Evolutionary conservation across 2,329 filamentous ascomycete genomes (phyloP).

Genomic region (Cercospora sp.): DNA sequence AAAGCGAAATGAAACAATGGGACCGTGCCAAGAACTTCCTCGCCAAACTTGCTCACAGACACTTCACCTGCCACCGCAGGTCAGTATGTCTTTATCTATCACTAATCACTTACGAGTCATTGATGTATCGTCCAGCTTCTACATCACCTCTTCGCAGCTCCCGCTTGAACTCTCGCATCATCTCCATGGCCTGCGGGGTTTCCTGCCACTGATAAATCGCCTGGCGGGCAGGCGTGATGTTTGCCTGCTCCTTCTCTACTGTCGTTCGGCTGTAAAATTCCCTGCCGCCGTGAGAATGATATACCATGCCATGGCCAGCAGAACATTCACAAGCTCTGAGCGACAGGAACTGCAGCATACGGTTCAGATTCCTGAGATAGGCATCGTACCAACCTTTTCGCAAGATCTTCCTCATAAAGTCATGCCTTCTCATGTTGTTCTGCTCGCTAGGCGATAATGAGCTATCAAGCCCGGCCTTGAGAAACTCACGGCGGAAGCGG

Average conservation of each 20-base stretch:
- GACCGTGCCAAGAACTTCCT: not conserved
- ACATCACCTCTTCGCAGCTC: conserved; percentile 2
- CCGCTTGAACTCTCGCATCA: conserved; percentile 2
- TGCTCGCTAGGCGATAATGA: not conserved
- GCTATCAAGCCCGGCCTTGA: not conserved
- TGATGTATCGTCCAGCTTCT: not conserved
- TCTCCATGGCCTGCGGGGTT: not conserved
- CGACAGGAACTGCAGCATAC: conserved; percentile 1
- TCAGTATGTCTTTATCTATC: not conserved
- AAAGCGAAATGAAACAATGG: not conserved
- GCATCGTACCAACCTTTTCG: conserved; percentile 8
- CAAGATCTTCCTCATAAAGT: conserved; percentile 9
- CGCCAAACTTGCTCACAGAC: not conserved
- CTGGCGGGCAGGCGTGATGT: not conserved
- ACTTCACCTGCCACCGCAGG: not conserved
- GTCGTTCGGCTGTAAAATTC: not conserved
- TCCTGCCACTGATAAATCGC: conserved; percentile 10
- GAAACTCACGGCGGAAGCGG: not conserved
- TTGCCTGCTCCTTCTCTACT: conserved; percentile 1
- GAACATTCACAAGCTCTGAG: not conserved
- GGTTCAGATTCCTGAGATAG: conserved; percentile 9
- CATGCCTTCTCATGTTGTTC: not conserved
- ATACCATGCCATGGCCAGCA: not conserved
- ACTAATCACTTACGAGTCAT: not conserved
- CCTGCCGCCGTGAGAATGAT: conserved; percentile 3